A percentile compares a stretch with the other conserved stretches of the same genome.
Evolutionary conservation across 2,329 filamentous ascomycete species (phyloP).

Genomic region (Trichocomaceae sp.): DNA sequence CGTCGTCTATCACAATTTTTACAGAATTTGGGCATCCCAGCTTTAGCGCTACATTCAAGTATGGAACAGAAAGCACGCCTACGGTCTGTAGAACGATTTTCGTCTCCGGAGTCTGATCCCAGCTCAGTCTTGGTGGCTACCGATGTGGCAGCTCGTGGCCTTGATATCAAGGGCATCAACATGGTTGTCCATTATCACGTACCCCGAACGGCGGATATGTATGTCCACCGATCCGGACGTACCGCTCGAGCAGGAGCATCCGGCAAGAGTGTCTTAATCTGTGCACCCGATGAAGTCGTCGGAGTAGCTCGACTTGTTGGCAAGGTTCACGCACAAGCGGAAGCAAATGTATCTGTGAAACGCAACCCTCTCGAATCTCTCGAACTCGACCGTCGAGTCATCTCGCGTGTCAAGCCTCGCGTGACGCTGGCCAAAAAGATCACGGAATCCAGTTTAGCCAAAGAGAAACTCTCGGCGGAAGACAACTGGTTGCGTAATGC

Average conservation of each 20-base stretch:
- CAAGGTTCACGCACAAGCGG: slow-evolving; percentile 68
- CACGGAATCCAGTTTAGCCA: slow-evolving; percentile 73
- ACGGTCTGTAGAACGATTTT: slow-evolving; percentile 87
- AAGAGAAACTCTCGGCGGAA: slow-evolving; percentile 77
- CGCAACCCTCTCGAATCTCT: slow-evolving; percentile 62
- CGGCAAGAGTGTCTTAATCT: slow-evolving; percentile 80
- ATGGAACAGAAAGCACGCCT: slow-evolving; percentile 95
- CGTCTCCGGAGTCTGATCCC: slow-evolving; percentile 49
- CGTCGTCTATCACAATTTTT: slow-evolving; percentile 79
- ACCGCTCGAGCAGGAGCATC: slow-evolving; percentile 75
- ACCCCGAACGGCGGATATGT: slow-evolving; percentile 82
- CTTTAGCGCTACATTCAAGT: slow-evolving; percentile 76
- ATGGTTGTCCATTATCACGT: slow-evolving; percentile 93
- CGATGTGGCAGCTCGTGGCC: slow-evolving; percentile 84
- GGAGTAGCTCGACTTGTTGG: slow-evolving; percentile 76
- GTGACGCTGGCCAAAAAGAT: slow-evolving; percentile 79
- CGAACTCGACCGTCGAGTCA: slow-evolving; percentile 74
- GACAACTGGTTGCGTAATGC: slow-evolving; percentile 78
- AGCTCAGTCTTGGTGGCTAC: slow-evolving; percentile 77
- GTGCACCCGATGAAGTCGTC: slow-evolving; percentile 81
- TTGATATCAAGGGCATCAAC: slow-evolving; percentile 87
- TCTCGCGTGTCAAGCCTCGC: slow-evolving; percentile 67
- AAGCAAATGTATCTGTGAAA: slow-evolving; percentile 42
- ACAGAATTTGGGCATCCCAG: slow-evolving; percentile 70
- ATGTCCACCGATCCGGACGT: slow-evolving; percentile 90